Conservation (phyloP, 176 grass and related monocot species). For the Eremochloa ophiuroides region DNA sequence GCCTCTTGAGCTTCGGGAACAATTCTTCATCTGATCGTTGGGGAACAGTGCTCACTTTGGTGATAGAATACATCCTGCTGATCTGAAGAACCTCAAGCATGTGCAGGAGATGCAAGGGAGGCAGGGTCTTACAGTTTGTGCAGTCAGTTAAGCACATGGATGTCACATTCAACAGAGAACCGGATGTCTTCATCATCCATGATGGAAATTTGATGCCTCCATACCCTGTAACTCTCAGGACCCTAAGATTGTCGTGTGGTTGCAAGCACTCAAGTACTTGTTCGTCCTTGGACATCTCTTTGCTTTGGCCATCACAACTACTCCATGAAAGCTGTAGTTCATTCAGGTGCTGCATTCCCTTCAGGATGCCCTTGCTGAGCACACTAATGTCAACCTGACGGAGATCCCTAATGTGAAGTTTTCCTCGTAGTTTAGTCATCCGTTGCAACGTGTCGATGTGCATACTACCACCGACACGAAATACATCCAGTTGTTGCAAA, state of each 20-base stretch:
- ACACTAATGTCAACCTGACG: background rate
- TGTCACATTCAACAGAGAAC: conserved; percentile 7
- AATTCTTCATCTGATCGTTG: conserved; percentile 11
- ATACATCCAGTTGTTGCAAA: conserved; percentile 31
- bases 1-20: conserved; percentile 40
- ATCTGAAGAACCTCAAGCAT: conserved; percentile 41
- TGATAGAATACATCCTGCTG: conserved; percentile 27
- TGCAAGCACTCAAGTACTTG: conserved; percentile 30
- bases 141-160: conserved; percentile 19
- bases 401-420: conserved; percentile 14
- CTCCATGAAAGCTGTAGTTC: conserved; percentile 28
- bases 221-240: conserved; percentile 21
- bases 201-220: conserved; percentile 5
- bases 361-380: conserved; percentile 23
- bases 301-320: background rate
- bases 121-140: conserved; percentile 28
- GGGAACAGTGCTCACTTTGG: conserved; percentile 4
- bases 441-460: background rate
- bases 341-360: conserved; percentile 28
- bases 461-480: background rate
- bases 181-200: conserved; percentile 23
- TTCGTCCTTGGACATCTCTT: conserved; percentile 24
- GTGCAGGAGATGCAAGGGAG: conserved; percentile 13
- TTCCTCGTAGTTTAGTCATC: conserved; percentile 28
- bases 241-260: conserved; percentile 18